A percentile compares a stretch with the other conserved stretches of the same genome.
Evolutionary conservation across 2,329 filamentous ascomycete species (phyloP).

Genomic region (Zymoseptoria ardabiliae): DNA sequence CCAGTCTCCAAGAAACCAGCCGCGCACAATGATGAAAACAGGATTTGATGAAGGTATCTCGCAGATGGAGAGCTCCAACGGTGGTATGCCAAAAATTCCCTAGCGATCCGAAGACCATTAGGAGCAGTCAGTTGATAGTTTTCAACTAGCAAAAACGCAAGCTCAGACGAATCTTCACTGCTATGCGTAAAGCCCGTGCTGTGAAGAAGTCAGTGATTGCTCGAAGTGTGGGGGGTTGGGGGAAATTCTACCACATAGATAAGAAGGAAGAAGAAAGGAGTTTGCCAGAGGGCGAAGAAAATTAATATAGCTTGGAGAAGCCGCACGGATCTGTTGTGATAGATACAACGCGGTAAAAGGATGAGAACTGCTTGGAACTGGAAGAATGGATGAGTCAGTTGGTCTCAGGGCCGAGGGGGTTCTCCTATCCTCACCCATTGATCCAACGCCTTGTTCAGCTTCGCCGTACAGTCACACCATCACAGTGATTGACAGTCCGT

Average conservation of each 20-base stretch:
- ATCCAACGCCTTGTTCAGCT: too few species aligned
- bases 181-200: slow-evolving; percentile 71
- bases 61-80: not conserved
- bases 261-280: not conserved
- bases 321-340: not conserved
- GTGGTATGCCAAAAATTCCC: slow-evolving; percentile 67
- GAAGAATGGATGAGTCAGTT: too few species aligned
- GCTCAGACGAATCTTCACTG: slow-evolving; percentile 85
- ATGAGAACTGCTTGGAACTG: not conserved
- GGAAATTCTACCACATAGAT: too few species aligned
- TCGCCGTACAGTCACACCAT: too few species aligned
- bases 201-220: not conserved
- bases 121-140: slow-evolving; percentile 73
- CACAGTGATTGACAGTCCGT: too few species aligned
- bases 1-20: not conserved
- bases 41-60: not conserved
- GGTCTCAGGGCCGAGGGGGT: too few species aligned
- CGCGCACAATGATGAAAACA: slow-evolving; percentile 19
- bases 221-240: not conserved
- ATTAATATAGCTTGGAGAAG: not conserved
- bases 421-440: too few species aligned
- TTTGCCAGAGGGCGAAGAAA: not conserved
- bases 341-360: not conserved
- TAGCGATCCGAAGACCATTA: slow-evolving; percentile 60
- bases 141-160: slow-evolving; percentile 86